Evolutionary conservation across 768 basidiomycete species (phyloP).

Genomic region (Amanita pseudoporphyria): DNA sequence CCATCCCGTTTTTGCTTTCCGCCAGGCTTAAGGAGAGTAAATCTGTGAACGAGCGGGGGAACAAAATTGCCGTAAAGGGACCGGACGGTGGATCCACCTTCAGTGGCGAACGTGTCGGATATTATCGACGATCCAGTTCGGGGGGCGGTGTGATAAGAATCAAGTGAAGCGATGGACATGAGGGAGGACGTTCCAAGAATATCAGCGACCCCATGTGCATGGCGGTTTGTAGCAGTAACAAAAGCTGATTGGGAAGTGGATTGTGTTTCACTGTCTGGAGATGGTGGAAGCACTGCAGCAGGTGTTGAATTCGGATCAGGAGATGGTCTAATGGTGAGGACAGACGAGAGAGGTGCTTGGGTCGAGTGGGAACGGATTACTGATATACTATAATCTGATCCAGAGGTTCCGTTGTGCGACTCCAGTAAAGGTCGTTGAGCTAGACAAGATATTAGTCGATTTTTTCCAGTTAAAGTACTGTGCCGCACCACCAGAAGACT

Average conservation of each 20-base stretch:
- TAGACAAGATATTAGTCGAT: conserved; percentile 11
- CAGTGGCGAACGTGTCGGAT: conserved; percentile 56
- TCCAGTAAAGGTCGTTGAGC: conserved; percentile 51
- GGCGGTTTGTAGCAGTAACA: conserved; percentile 1
- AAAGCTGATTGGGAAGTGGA: conserved; percentile 15
- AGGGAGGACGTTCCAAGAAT: conserved; percentile 35
- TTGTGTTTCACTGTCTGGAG: conserved; percentile 13
- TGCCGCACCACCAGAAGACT: conserved; percentile 26
- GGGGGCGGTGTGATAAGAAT: conserved; percentile 59
- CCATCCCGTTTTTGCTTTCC: conserved; percentile 40
- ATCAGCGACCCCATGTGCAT: conserved; percentile 18
- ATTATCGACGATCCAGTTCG: conserved; percentile 28
- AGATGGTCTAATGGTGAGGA: conserved; percentile 58
- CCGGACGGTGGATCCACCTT: conserved; percentile 63
- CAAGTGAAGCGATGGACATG: conserved; percentile 46
- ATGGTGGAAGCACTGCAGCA: conserved; percentile 29
- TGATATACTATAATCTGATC: conserved; percentile 61
- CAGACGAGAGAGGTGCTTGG: conserved; percentile 46
- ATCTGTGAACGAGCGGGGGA: conserved; percentile 64
- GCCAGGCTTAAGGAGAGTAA: conserved; percentile 79
- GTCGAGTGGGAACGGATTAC: conserved; percentile 43
- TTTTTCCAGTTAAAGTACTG: not conserved
- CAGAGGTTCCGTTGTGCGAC: conserved; percentile 19
- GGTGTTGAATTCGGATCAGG: conserved; percentile 39
- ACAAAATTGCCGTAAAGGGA: conserved; percentile 31